Base-by-base conservation (phyloP, 768 basidiomycete species). In the Nidularia pulvinata region DNA sequence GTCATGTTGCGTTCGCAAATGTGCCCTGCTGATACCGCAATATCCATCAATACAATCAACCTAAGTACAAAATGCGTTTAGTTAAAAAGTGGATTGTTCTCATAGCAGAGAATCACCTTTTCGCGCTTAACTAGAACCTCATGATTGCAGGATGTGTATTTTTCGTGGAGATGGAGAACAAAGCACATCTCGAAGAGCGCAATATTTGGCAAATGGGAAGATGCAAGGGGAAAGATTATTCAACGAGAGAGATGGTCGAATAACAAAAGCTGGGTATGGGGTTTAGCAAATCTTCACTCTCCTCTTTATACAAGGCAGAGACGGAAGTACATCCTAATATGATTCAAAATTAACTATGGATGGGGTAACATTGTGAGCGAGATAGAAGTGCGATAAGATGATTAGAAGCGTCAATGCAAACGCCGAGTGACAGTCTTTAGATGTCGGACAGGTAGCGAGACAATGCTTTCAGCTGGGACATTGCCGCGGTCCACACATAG, bases 1-100 rank as follows among this genome's bases (percentile, higher is more conserved):
- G 50, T 73, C 55, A 51, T 82, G 81, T 1, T 25, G 2, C 10
- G 33, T 43, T 0, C 42, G 53, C 7, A 51, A 61, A 54, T 82
- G 81, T 34, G 35, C 58, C 7, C 47, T 19, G 54, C 83, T 84
- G 51, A 72, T 61, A 6, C 61, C 66, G 52, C 83, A 84, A 6
- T 58, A 55, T 30, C 55, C 50, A 2, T 51, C 52, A 47, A 76
- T 71, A 57, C 83, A 85, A 56, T 84, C 83, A 13, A 84, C 66
- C 83, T 84, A 50, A 25, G 25, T 46, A 46, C 11, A 14, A 33
- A 33, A 42, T 42, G 5, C 39, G 14, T 14, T 49, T 7, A 33
- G 5, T 14, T 32, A n/a, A 16, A n/a, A 16, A 33, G n/a, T 22
- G 19, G 22, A 39, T 33, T 42, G 34, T 33, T 25, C 25, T 25